Evolutionary conservation across 2,329 filamentous ascomycete species (phyloP).

Genomic region (Fusarium goolgardi): DNA sequence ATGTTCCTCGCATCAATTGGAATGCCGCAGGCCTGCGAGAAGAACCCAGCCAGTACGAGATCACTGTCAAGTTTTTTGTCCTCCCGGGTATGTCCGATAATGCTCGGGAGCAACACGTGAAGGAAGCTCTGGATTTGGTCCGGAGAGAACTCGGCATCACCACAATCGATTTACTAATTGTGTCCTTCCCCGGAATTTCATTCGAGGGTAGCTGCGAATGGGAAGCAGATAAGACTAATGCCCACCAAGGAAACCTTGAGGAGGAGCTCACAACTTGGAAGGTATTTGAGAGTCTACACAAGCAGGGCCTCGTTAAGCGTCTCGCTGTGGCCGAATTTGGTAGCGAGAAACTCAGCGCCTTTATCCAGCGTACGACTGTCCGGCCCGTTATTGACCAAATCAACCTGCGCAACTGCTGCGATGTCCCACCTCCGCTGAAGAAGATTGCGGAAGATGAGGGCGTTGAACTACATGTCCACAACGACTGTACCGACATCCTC

Average conservation of each 20-base stretch:
- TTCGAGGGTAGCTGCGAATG: constrained; percentile 95
- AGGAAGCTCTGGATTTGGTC: constrained; percentile 83
- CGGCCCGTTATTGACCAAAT: constrained; percentile 92
- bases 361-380: constrained; percentile 77
- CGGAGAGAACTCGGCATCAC: constrained; percentile 80
- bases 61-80: constrained; percentile 96
- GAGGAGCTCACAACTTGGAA: constrained; percentile 77
- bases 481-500: constrained; percentile 92
- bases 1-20: constrained; percentile 83
- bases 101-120: constrained; percentile 75
- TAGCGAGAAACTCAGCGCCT: constrained; percentile 80
- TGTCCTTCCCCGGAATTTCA: constrained; percentile 91
- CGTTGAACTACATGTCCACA: constrained; percentile 92
- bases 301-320: constrained; percentile 75
- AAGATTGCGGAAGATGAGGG: constrained; percentile 83
- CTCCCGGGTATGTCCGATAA: constrained; percentile 75
- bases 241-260: constrained; percentile 71
- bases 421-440: constrained; percentile 88
- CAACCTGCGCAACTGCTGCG: constrained; percentile 95
- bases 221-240: constrained; percentile 72
- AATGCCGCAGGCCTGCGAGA: constrained; percentile 78
- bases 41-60: constrained; percentile 87
- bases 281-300: constrained; percentile 78
- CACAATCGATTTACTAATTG: constrained; percentile 87
- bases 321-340: constrained; percentile 94